Base-by-base conservation (phyloP, 2,329 filamentous ascomycete genomes). In the Monosporascus sp. region DNA sequence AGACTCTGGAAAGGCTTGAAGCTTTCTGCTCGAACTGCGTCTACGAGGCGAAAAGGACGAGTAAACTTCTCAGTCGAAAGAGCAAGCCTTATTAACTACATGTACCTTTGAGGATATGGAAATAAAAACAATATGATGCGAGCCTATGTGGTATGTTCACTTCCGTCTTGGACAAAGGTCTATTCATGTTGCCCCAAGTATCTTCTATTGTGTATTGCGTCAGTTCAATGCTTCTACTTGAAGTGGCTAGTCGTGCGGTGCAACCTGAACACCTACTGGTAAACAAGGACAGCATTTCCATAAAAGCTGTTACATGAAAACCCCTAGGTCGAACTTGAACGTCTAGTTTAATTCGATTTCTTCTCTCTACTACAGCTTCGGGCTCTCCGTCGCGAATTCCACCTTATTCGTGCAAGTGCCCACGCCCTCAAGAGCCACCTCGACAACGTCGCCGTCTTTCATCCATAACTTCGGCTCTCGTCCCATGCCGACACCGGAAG, bases 401-500 rank as follows among this genome's bases (percentile, higher is more conserved):
- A 80, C 71, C 63, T 68, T 77, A 67, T 81, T 82, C 4, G 66
- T 78, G 60, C 78, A 84, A 15, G 77, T 79, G 24, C 87, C 87
- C 7, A 90, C 82, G 1, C 78, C 74, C 60, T 89, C 84, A 1
- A 90, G 74, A 7, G 76, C 77, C 49, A 90, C 86, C 65, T 89
- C 84, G 20, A 89, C 85, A 22, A 83, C 70, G 66, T 90, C 87
- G 5, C 86, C 84, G 65, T 90, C 78, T 68, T 85, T 83, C 53
- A 90, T 71, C 84, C 86, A 89, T 9, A 87, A 60, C 53, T 78
- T 80, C 3, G 86, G 86, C 52, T 79, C 84, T 49, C 80, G 78
- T 15, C 86, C 87, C 80, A 87, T 85, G 1, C 84, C 87, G 20
- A 91, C 87, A 35, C 87, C 87, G 56, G 84, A 79, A 0, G 86